Base-by-base conservation (phyloP, 2,329 filamentous ascomycete genomes). In the Aaosphaeria arxii region DNA sequence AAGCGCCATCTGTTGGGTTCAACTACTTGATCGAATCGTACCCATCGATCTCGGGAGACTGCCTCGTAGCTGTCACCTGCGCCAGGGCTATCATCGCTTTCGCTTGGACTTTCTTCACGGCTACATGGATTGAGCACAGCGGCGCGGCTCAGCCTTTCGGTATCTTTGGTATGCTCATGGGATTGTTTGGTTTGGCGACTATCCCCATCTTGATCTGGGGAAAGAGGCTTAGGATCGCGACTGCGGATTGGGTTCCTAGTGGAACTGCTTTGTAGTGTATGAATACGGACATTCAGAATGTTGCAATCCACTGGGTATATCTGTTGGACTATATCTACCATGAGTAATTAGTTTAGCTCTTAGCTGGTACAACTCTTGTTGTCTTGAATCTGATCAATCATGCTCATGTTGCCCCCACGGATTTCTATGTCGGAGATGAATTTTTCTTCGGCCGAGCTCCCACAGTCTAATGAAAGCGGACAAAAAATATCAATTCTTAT, bases 61-160 rank as follows among this genome's bases (percentile, higher is more conserved):
- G 78, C 55, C 81, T 82, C 53, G 76, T 78, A 9, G 74, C 77
- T 44, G 73, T 81, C 0, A 79, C 77, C 1, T 74, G 74, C 31
- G 61, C 76, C 11, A 70, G 78, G 3, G 70, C 76, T 7, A 61
- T 80, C 5, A 72, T 83, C 6, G 70, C 73, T 1, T 82, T 82
- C 53, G 72, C 76, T 0, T 82, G 78, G 77, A 78, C 76, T 0
- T 80, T 80, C 46, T 81, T 82, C 40, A 74, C 77, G 0, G 71
- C 71, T 3, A 64, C 72, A 4, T 82, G 78, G 79, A 68, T 79
- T 0, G 54, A 63, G 1, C 42, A 63, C 0, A 60, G 57, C 0
- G 79, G 79, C 0, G 54, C 72, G 1, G 71, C 78, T 0, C 63
- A 77, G 45, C 73, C 77, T 0, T 82, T 81, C 58, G 79, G 78